A percentile compares a stretch with the other conserved stretches of the same genome.
Evolutionary conservation across 371 early-diverging fungal species (phyloP).

Genomic region (Apophysomyces sp.): DNA sequence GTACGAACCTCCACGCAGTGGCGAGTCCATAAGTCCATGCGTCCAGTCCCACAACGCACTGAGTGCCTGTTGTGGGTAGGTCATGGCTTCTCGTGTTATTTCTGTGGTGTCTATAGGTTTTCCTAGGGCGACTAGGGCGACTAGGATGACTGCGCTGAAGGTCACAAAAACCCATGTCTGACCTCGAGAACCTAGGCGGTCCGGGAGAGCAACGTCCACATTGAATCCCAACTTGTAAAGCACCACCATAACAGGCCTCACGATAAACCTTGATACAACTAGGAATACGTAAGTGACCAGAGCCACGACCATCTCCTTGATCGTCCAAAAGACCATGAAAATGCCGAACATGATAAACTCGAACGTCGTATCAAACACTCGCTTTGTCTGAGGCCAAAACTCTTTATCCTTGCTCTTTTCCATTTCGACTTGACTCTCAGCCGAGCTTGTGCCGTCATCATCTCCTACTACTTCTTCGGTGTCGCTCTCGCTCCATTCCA

Average conservation of each 20-base stretch:
- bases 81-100: too few species aligned
- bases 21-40: not conserved
- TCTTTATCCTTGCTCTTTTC: not conserved
- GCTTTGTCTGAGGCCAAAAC: not conserved
- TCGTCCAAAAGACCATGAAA: conserved; percentile 12
- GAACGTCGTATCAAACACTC: conserved; percentile 5
- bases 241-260: not conserved
- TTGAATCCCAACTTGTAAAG: not conserved
- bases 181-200: not conserved
- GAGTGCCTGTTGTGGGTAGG: too few species aligned
- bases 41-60: not conserved
- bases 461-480: conserved; percentile 3
- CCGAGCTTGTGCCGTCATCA: not conserved
- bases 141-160: not conserved
- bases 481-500: not conserved
- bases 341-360: conserved; percentile 10
- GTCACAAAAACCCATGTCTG: not conserved
- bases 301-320: conserved; percentile 7
- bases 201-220: not conserved
- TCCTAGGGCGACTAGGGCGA: not conserved
- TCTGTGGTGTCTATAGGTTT: too few species aligned
- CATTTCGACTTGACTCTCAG: not conserved
- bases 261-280: not conserved
- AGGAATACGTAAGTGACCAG: not conserved
- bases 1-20: not conserved